A percentile compares a stretch with the other conserved stretches of the same genome.
These are phyloP conservation scores for Acaromyces ingoldii DNA, from an alignment of 1,284 basidiomycete genomes.

Conservation along the genomic window DNA sequence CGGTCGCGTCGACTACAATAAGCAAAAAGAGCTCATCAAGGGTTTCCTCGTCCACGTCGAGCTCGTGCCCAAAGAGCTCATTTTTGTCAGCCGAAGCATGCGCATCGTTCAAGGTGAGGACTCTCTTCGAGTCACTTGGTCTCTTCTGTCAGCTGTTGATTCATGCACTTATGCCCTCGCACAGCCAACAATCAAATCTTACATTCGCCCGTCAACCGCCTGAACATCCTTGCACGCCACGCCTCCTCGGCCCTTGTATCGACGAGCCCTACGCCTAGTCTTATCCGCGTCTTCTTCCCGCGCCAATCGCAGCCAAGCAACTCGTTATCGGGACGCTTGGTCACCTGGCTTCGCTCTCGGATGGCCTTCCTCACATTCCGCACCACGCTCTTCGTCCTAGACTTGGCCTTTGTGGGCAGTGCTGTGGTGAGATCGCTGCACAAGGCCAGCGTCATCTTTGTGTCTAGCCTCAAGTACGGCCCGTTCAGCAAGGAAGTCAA, in stretches of 20 bases:
- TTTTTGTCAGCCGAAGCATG: constrained; percentile 40
- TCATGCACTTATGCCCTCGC: not conserved
- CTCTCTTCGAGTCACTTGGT: not conserved
- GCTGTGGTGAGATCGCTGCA: constrained; percentile 11
- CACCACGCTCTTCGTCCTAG: constrained; percentile 28
- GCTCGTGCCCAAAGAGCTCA: constrained; percentile 39
- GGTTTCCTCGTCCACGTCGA: constrained; percentile 40
- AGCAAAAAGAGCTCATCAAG: constrained; percentile 23
- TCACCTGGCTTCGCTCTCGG: constrained; percentile 22
- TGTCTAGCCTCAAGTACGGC: constrained; percentile 10
- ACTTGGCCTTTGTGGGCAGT: constrained; percentile 27
- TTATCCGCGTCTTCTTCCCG: constrained; percentile 30
- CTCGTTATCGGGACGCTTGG: constrained; percentile 13
- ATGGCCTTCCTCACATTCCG: constrained; percentile 33
- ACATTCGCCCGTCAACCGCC: constrained; percentile 42
- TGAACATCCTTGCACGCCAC: constrained; percentile 45
- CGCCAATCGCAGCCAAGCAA: not conserved
- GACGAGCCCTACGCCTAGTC: constrained; percentile 16
- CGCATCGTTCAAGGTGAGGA: constrained; percentile 33
- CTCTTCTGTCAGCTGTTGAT: not conserved
- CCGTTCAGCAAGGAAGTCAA: constrained; percentile 13
- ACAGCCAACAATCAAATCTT: constrained; percentile 39
- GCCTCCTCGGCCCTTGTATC: constrained; percentile 33
- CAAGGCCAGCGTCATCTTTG: constrained; percentile 21
- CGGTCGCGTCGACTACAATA: not conserved